Conservation (phyloP, 495 filamentous ascomycete species). For the Penicillium silybi region DNA sequence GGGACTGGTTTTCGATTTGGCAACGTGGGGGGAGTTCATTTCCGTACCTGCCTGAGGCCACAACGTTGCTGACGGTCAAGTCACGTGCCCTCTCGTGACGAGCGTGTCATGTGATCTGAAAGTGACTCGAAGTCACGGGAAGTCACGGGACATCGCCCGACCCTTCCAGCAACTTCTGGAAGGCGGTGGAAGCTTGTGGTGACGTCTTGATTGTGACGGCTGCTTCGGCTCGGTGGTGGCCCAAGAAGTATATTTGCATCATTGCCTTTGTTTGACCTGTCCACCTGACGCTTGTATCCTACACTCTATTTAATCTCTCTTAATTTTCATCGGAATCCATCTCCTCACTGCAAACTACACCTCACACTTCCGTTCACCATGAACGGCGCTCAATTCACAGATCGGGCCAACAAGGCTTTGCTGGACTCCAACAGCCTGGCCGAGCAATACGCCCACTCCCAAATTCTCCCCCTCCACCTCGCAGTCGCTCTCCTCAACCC, state of each 20-base stretch:
- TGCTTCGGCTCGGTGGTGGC: conserved; percentile 18
- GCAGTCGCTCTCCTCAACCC: conserved; percentile 87
- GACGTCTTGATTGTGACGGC: conserved; percentile 28
- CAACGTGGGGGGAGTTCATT: background rate
- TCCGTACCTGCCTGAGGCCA: background rate
- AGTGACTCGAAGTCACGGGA: background rate
- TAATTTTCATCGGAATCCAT: background rate
- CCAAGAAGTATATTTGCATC: conserved; percentile 27
- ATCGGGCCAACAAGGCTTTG: conserved; percentile 82
- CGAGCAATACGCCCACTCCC: conserved; percentile 82
- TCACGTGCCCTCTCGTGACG: background rate
- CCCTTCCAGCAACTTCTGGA: conserved; percentile 31
- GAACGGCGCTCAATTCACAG: conserved; percentile 71
- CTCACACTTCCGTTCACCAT: conserved; percentile 26
- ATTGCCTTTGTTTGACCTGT: background rate
- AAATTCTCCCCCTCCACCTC: conserved; percentile 83
- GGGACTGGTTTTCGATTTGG: background rate
- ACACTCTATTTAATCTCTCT: background rate
- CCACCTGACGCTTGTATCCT: background rate
- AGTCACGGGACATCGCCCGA: conserved; percentile 1
- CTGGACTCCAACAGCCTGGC: conserved; percentile 80
- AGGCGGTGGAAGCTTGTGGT: conserved; percentile 39
- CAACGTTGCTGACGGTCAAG: background rate
- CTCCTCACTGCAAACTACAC: conserved; percentile 2
- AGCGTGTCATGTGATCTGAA: background rate